Base-by-base conservation (phyloP, 2,329 filamentous ascomycete genomes). In the Bimuria novae-zelandiae region DNA sequence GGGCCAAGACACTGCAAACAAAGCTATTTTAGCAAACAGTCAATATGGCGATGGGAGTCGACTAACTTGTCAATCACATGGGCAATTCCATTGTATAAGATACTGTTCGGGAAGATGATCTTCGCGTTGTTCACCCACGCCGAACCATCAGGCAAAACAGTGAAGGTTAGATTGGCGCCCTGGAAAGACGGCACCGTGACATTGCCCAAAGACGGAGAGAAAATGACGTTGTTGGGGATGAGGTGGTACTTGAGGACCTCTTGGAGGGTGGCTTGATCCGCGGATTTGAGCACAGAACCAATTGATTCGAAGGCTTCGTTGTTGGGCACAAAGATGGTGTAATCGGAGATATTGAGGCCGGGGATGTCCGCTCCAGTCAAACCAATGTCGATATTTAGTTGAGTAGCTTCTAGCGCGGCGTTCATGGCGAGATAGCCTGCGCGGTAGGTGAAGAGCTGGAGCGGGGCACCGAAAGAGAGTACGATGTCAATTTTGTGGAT, bases 261-360 rank as follows among this genome's bases (percentile, higher is more conserved):
- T 47, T 59, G 60, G 2, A 68, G 51, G 3, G 62, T 67, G 4
- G 47, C 40, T 10, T 59, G n/a, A 29, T 66, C 57, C 5, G 56
- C 62, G 2, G 55, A 47, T 17, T 51, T 52, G 2, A 68, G 52
- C 14, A 65, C 57, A 3, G 65, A 67, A 44, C 64, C 65, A 25
- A 84, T 79, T 68, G 80, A 80, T 37, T 86, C 82, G 64, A 96
- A 92, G 0, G 90, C 91, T 41, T 79, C 76, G 70, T 96, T 84
- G 1, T 83, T 85, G 0, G 92, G 92, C 1, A 89, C 88, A 61
- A 96, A 94, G 48, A 93, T 76, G 0, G 92, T 96, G 65, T 87
- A 84, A 72, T 92, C 92, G 16, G 82, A 66, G 12, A 66, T 58
- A 40, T 68, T 68, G 27, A 66, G 63, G 12, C 58, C 57, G 7